These are phyloP conservation scores for Aspergillus persii DNA, from an alignment of 2,329 filamentous ascomycete species.

Conservation along the genomic window DNA sequence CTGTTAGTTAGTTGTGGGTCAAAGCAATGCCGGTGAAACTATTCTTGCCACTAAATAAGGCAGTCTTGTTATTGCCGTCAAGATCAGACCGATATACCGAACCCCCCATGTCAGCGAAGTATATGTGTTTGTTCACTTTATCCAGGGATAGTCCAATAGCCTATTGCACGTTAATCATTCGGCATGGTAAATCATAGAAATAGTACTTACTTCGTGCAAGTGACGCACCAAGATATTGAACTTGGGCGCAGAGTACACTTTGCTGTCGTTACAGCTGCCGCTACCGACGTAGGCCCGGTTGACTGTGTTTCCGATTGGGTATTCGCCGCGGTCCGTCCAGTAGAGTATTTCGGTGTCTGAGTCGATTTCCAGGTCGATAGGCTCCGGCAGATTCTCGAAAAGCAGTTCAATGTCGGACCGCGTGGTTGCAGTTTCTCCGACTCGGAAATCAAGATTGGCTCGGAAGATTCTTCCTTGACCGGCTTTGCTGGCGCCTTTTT, in stretches of 20 bases:
- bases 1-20: no score
- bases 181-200: background rate
- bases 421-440: conserved; percentile 28
- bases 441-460: conserved; percentile 44
- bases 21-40: no score
- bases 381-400: conserved; percentile 50
- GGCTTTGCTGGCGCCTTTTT: conserved; percentile 57
- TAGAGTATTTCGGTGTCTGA: background rate
- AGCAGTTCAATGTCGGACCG: conserved; percentile 48
- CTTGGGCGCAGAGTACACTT: no score
- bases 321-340: background rate
- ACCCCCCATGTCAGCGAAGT: background rate
- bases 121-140: background rate
- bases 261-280: background rate
- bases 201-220: background rate
- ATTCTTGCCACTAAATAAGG: no score
- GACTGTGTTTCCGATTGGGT: background rate
- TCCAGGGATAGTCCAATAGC: background rate
- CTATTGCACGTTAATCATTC: background rate
- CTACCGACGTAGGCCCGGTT: background rate
- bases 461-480: conserved; percentile 54
- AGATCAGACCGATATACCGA: background rate
- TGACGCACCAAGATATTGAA: background rate
- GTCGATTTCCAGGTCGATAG: conserved; percentile 56
- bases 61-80: background rate